Conservation (phyloP, 1,284 basidiomycete genomes). For the Irpex rosettiformis region DNA sequence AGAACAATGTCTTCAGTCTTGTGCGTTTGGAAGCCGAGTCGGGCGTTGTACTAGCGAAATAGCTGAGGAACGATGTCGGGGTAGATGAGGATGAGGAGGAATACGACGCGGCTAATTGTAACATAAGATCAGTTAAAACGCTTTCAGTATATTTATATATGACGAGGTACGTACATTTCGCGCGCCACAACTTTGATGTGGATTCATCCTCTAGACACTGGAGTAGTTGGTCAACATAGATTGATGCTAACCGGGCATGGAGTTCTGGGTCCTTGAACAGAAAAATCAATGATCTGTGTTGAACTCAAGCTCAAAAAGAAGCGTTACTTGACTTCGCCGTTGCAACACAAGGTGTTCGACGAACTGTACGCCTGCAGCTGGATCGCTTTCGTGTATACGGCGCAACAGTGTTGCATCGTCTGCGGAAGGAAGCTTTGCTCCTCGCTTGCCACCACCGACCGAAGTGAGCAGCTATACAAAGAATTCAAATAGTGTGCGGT, state of each 20-base stretch:
- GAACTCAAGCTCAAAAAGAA: no score
- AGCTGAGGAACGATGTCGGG: conserved; percentile 54
- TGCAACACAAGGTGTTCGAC: conserved; percentile 79
- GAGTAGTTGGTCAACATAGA: conserved; percentile 56
- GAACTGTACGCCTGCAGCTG: conserved; percentile 61
- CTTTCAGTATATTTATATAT: no score
- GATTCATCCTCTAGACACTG: conserved; percentile 43
- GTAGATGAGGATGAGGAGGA: conserved; percentile 35
- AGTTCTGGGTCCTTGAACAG: conserved; percentile 57
- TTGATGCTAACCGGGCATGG: conserved; percentile 55
- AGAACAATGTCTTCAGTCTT: conserved; percentile 73
- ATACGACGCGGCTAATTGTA: conserved; percentile 12
- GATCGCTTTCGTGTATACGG: conserved; percentile 54
- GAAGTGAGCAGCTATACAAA: conserved; percentile 52
- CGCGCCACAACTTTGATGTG: conserved; percentile 64
- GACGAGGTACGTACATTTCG: conserved; percentile 57
- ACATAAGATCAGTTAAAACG: no score
- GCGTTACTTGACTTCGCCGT: conserved; percentile 58
- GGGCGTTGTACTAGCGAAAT: conserved; percentile 67
- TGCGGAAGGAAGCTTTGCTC: conserved; percentile 36
- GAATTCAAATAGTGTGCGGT: background rate
- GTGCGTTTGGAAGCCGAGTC: conserved; percentile 69
- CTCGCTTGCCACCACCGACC: conserved; percentile 44
- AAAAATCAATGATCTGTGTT: no score
- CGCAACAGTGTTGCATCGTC: conserved; percentile 57